Base-by-base conservation (phyloP, 208 protist genomes). In the Wallacemonas collosoma region DNA sequence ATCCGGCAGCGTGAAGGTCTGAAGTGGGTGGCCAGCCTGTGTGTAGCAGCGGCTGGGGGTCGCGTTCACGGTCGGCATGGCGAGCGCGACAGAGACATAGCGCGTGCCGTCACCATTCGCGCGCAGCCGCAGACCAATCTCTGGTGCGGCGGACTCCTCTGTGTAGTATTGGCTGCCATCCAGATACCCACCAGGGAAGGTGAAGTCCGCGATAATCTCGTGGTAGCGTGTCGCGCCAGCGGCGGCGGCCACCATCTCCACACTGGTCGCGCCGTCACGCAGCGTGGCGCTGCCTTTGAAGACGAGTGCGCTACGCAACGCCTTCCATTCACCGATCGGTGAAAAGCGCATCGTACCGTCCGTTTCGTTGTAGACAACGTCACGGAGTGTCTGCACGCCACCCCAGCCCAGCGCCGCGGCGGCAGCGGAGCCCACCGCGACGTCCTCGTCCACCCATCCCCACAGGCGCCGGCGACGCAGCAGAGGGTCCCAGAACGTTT, bases 401-500 rank as follows among this genome's bases (percentile, higher is more conserved):
- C 54, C 50, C 73, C 81, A 82, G 58, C 76, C 76, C 11, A 55
- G 66, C 3, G 41, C 4, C 41, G 26, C 26, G 26, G 26, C 0
- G 26, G 26, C 26, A 26, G 26, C 26, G 26, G 41, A 41, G 8
- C 36, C 41, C 12, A 53, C 12, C 40, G 2, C 40, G 50, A 4
- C 8, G 36, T 67, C 66, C 72, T 53, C 61, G 68, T 63, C 38
- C 74, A 76, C 1, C 51, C 39, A 11, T 43, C 77, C 79, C 68
- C 67, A 76, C 11, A 83, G 36, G 4, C 26, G 39, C 0, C 65
- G 70, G 35, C 39, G n/a, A 14, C 51, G 45, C 36, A 77, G 56
- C 14, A 81, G 50, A 11, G 71, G 57, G 53, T 79, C 82, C n/a
- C 60, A 75, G 69, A 79, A 81, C n/a, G 62, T 80, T 11, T 71